phyloP scores from a whole-genome alignment of 345 rosid genomes.

The Aquilaria malaccensis region DNA sequence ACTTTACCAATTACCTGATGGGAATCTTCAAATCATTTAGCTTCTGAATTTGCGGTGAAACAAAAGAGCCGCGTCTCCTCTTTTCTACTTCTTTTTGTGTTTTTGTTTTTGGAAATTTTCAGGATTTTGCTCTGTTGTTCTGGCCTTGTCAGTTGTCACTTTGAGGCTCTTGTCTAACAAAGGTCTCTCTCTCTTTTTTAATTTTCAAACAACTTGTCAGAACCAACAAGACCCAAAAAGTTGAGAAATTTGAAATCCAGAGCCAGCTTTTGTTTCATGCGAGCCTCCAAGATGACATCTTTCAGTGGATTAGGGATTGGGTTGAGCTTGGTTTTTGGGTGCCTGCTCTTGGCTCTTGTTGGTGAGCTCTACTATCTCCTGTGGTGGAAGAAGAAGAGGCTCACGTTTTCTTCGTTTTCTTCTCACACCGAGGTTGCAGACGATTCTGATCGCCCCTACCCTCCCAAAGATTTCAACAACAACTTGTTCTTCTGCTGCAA shows the following conservation, averaged over 20 bases:
- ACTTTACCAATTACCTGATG: too few relatives aligned
- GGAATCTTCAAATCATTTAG: too few relatives aligned
- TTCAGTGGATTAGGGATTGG: constrained; percentile 71
- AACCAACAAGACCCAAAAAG: not conserved
- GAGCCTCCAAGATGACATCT: constrained; percentile 45
- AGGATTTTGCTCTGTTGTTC: too few relatives aligned
- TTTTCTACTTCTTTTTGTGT: too few relatives aligned
- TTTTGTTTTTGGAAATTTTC: too few relatives aligned
- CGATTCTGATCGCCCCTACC: constrained; percentile 28
- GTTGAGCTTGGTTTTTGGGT: constrained; percentile 62
- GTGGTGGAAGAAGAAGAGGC: constrained; percentile 70
- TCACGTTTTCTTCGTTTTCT: constrained; percentile 2
- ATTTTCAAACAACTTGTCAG: not conserved
- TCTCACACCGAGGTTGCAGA: constrained; percentile 31
- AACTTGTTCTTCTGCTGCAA: constrained; percentile 14
- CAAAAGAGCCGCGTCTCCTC: too few relatives aligned
- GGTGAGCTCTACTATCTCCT: constrained; percentile 72
- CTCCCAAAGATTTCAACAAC: constrained; percentile 50
- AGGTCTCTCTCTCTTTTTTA: not conserved
- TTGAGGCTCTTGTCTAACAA: too few relatives aligned
- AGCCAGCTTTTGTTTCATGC: constrained; percentile 31
- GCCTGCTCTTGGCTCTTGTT: constrained; percentile 59
- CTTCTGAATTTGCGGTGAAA: too few relatives aligned
- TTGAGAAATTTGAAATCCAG: constrained; percentile 2
- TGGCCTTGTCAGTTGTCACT: too few relatives aligned